Conservation (phyloP, 2,329 filamentous ascomycete genomes). For the Sphaceloma murrayae region DNA sequence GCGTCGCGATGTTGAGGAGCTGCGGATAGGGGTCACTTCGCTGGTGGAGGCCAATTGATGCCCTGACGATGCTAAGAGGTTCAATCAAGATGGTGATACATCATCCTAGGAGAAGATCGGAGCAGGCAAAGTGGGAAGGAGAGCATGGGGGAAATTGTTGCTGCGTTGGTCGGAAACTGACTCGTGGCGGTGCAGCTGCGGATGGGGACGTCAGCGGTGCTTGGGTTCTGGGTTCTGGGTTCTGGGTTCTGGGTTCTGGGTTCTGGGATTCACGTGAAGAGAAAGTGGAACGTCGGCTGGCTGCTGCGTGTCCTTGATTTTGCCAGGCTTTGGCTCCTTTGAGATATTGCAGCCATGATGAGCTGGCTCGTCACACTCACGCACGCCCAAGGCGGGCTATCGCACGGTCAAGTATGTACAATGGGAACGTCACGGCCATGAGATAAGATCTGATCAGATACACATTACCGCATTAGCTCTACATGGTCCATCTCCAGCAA, state of each 20-base stretch:
- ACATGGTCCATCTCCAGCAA: background rate
- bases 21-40: too few relatives aligned
- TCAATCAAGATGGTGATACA: slow-evolving; percentile 6
- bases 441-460: slow-evolving; percentile 9
- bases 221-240: too few relatives aligned
- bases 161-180: background rate
- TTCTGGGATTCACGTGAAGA: too few relatives aligned
- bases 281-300: too few relatives aligned
- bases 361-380: background rate
- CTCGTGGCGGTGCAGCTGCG: slow-evolving; percentile 3
- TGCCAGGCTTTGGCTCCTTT: background rate
- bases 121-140: too few relatives aligned
- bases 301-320: background rate
- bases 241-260: too few relatives aligned
- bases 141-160: slow-evolving; percentile 6
- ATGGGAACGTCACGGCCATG: background rate
- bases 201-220: too few relatives aligned
- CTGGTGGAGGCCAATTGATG: background rate
- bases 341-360: background rate
- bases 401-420: too few relatives aligned
- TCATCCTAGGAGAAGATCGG: too few relatives aligned
- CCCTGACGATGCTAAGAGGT: slow-evolving; percentile 1
- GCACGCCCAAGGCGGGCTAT: too few relatives aligned
- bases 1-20: background rate
- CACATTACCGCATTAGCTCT: slow-evolving; percentile 15